Evolutionary conservation across 164 flowering plant genomes (phyloP), one percentile per base, ranked within the genome.

Genomic region (Chloranthus sessilifolius): DNA sequence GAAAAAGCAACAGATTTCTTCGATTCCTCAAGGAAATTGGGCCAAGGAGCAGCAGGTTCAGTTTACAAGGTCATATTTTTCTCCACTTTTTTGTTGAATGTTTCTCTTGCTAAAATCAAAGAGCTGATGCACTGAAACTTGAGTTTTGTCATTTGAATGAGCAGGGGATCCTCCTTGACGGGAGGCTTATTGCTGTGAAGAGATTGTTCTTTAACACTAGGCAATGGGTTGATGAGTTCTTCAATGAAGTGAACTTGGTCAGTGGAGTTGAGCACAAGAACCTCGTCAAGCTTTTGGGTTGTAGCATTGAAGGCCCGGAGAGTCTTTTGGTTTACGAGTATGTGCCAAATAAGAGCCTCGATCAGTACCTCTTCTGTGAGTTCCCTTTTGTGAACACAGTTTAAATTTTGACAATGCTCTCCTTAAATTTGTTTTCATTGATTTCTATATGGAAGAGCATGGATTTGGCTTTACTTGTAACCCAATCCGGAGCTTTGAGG

Each of bases 11-110:
- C 96, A n/a, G 66, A 82, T 36, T 80, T 64, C 33, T 87, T 87
- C 47, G 62, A 62, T 47, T 45, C 54, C 15, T 71, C 77, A 6
- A 74, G 58, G 53, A 87, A 80, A 60, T 7, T 87, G 57, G 96
- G 96, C 37, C 83, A 87, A 61, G 94, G 96, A 55, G 96, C 83
- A 57, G 74, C 79, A 41, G 94, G 94, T 50, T 76, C 90, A 38
- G 92, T 63, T 28, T 63, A 41, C 33, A 56, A 52, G 61, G 83
- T 22, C 19, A 42, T 48, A 16, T 8, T 28, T 7, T 7, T 43
- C 11, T 26, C 7, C 22, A 7, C 14, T 43, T 26, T 17, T 43
- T 4, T 6, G 8, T 22, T 43, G 8, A 9, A 19, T 43, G 22
- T 15, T 11, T 43, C 5, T 7, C 1, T 6, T 4, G 17, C 14